Evolutionary conservation across 805 yeast genomes (phyloP), one percentile per base, ranked within the genome.

Genomic region (Schizosaccharomyces japonicus): DNA sequence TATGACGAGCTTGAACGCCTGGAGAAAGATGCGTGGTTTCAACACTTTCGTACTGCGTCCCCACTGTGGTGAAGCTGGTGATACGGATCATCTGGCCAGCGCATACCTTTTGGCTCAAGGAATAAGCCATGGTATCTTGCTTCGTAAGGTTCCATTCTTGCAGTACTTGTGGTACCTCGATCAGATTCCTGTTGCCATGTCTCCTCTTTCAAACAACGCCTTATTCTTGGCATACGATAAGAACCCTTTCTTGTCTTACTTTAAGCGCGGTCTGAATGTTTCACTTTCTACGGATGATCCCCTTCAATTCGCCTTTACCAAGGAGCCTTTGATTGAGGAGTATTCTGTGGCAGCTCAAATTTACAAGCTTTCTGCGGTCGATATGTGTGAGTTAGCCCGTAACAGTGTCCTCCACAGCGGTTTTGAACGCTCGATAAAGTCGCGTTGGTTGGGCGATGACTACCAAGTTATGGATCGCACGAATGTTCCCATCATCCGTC

Each of bases 41-140:
- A 85, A 80, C 60, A 85, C 95, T 0, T 78, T 90, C 63, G 92
- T 83, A n/a, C 66, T 90, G 56, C 73, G 98, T 57, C 99, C 99
- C 3, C 99, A 90, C 62, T 82, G 94, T 55, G 99, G 99, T 52
- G 99, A 90, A 63, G 99, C 98, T n/a, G 99, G 99, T 51, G 98
- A 90, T 58, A 95, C 96, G 1, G 96, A 90, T 58, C 98, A 90
- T 66, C 68, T 92, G 58, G 81, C 85, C 42, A 72, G 85, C 47
- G 85, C 98, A 1, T 90, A 80, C 57, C 63, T 90, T 56, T 74
- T 90, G 1, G 76, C 95, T 1, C 92, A 87, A 15, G 34, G 39
- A n/a, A 31, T 45, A 4, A 31, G 27, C 10, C 99, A 90, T 60
- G 99, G 99, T 50, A 92, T 90, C 49, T 62, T 87, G 51, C 67